Conservation (phyloP, 352 stramenopile species). For the Globisporangium barbulae region DNA sequence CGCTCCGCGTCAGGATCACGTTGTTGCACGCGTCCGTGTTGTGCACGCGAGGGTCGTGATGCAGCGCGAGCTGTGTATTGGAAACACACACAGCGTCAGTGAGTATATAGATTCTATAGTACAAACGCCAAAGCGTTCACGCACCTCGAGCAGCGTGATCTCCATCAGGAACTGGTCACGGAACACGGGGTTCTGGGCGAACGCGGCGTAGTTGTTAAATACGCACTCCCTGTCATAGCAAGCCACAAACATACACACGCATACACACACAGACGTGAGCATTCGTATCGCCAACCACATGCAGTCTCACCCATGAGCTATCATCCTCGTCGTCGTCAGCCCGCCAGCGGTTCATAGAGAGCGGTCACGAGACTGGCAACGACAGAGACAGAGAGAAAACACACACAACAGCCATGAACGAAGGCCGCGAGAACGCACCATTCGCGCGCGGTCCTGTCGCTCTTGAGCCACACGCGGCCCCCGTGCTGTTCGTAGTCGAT, state of each 20-base stretch:
- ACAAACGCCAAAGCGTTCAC: background rate
- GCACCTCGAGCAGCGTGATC: constrained; percentile 14
- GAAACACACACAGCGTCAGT: background rate
- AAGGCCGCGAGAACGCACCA: constrained; percentile 5
- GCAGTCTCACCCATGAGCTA: background rate
- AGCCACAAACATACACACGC: background rate
- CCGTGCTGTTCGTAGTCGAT: constrained; percentile 11
- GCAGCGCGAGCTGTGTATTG: constrained; percentile 2
- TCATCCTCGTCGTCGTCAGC: no score
- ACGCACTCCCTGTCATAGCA: background rate
- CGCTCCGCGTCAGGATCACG: constrained; percentile 10
- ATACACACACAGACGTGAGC: background rate
- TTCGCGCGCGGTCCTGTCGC: constrained; percentile 2
- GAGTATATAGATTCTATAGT: background rate
- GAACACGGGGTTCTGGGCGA: constrained; percentile 1
- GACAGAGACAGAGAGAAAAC: no score
- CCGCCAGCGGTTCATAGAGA: background rate
- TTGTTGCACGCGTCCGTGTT: constrained; percentile 14
- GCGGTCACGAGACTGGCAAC: background rate
- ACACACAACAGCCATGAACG: background rate
- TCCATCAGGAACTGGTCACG: constrained; percentile 14
- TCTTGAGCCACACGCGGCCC: constrained; percentile 15
- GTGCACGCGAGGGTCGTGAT: constrained; percentile 13
- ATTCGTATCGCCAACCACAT: background rate
- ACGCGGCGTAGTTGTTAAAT: constrained; percentile 11